Evolutionary conservation across 225 moss, liverwort and hornwort species (phyloP).

Genomic region (Ulota crispa): DNA sequence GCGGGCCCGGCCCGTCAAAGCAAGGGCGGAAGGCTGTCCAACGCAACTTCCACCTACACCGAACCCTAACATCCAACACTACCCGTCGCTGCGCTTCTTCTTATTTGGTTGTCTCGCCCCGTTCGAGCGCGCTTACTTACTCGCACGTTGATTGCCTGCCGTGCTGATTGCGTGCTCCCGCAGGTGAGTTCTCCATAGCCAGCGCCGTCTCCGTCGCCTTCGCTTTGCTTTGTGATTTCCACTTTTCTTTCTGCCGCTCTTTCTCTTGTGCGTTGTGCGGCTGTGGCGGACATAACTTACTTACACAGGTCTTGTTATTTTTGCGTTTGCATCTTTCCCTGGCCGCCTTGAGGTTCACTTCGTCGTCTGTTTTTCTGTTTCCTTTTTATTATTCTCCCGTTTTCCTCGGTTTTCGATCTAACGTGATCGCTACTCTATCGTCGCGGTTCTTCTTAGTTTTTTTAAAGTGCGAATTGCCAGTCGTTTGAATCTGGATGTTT

Average conservation of each 20-base stretch:
- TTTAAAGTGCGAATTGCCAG: not conserved
- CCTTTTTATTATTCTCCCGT: not conserved
- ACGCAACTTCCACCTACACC: constrained; percentile 43
- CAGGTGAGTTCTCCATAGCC: constrained; percentile 25
- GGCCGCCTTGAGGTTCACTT: not conserved
- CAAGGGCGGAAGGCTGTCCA: constrained; percentile 27
- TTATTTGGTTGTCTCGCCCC: constrained; percentile 19
- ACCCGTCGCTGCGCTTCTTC: constrained; percentile 11
- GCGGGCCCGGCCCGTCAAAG: constrained; percentile 35
- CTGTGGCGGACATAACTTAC: not conserved
- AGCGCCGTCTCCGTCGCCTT: not conserved
- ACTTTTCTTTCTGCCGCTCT: not conserved
- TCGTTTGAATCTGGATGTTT: not conserved
- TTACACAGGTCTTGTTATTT: not conserved
- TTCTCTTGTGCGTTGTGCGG: constrained; percentile 1
- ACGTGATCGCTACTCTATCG: not conserved
- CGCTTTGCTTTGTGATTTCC: not conserved
- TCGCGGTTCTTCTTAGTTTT: not conserved
- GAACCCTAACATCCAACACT: constrained; percentile 41
- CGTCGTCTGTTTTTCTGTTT: not conserved
- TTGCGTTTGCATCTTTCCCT: not conserved
- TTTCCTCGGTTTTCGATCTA: not conserved
- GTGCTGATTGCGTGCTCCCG: constrained; percentile 25
- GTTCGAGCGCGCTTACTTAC: not conserved
- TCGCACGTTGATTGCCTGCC: constrained; percentile 11